These are phyloP conservation scores for Nemophila menziesii DNA, from an alignment of 257 asterid species.

Conservation along the genomic window DNA sequence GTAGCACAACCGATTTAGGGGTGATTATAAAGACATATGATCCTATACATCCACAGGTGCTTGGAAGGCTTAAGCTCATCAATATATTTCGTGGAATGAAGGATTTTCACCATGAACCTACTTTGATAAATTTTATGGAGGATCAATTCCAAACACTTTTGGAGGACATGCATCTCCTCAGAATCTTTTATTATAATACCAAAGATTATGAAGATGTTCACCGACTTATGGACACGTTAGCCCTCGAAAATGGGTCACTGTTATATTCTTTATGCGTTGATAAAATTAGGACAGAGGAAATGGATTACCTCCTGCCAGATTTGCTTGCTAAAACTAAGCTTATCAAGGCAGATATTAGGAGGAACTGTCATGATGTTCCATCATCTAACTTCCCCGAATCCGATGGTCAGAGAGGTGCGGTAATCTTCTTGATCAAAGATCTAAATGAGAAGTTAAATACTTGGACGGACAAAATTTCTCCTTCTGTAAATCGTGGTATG, in stretches of 20 bases:
- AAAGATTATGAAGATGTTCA: neutral
- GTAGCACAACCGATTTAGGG: no score
- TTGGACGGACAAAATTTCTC: no score
- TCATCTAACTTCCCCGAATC: constrained; percentile 7
- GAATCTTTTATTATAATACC: neutral
- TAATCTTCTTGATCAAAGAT: constrained; percentile 1
- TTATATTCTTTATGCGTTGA: constrained; percentile 1
- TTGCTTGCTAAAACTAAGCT: neutral
- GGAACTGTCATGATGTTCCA: neutral
- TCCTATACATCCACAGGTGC: no score
- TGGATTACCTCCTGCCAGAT: neutral
- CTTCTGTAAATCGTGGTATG: neutral
- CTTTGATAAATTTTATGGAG: neutral
- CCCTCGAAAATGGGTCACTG: neutral
- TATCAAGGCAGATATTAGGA: neutral
- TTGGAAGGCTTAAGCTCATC: constrained; percentile 1
- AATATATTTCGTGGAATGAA: neutral
- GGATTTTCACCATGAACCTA: neutral
- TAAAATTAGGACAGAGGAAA: neutral
- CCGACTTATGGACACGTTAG: neutral
- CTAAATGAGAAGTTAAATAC: constrained; percentile 3
- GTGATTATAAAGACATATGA: no score
- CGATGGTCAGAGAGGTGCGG: constrained; percentile 4
- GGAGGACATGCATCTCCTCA: neutral
- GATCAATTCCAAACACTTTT: neutral